These are phyloP conservation scores for Metschnikowia shivogae DNA, from an alignment of 805 yeast genomes.

Conservation along the genomic window DNA sequence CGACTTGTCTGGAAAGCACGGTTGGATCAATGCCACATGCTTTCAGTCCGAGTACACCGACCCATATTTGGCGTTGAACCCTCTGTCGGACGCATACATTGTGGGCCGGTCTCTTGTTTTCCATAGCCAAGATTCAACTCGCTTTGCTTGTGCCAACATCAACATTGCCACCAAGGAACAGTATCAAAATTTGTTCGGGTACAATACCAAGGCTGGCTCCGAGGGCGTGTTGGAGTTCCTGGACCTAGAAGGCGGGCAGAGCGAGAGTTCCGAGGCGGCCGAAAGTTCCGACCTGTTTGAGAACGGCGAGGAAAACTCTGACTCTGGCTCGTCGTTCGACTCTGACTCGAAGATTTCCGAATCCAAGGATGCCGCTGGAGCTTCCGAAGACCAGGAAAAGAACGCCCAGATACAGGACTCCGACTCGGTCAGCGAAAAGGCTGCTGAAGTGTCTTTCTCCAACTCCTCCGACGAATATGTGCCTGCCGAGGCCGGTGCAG, in stretches of 20 bases:
- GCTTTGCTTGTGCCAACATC: constrained; percentile 19
- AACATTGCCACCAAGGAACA: constrained; percentile 17
- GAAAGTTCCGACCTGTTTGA: background rate
- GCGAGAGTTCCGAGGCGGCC: background rate
- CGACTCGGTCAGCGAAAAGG: background rate
- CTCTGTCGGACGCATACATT: constrained; percentile 51
- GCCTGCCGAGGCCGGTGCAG: constrained; percentile 9
- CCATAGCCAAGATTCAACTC: constrained; percentile 11
- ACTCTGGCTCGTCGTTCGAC: too few relatives aligned
- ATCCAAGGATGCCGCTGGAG: background rate
- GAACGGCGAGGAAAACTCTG: background rate
- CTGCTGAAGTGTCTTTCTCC: background rate
- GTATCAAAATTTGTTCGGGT: constrained; percentile 8
- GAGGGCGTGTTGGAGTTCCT: background rate
- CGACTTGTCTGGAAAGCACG: constrained; percentile 76
- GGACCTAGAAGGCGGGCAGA: background rate
- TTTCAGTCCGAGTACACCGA: constrained; percentile 61
- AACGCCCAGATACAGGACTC: background rate
- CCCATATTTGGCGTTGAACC: constrained; percentile 60
- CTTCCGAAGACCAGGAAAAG: background rate
- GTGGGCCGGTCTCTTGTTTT: constrained; percentile 47
- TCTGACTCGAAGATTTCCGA: background rate
- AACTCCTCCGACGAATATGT: constrained; percentile 4
- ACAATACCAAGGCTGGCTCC: background rate
- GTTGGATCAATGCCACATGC: constrained; percentile 65